Evolutionary conservation across 2,329 filamentous ascomycete genomes (phyloP), one percentile per base, ranked within the genome.

Genomic region (Zalaria obscura): DNA sequence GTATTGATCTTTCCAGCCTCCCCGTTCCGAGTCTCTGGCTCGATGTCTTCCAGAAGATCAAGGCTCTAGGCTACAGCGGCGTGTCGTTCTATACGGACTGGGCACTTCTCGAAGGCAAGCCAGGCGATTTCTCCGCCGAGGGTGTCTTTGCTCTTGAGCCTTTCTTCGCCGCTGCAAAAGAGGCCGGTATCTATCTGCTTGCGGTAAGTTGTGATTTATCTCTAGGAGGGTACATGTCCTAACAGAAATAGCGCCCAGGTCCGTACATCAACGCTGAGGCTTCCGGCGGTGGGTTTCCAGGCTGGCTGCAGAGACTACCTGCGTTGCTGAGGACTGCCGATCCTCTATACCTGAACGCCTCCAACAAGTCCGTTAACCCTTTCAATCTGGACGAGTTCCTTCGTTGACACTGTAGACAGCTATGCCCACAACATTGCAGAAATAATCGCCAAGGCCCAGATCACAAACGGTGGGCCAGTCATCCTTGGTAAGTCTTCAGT

Each of bases 31-130:
- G 66, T 38, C 64, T 82, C 4, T 79, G 78, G 66, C 66, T 83
- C 5, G 84, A 89, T 49, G 55, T 89, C 2, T 80, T 93, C 50
- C 79, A 91, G 52, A 93, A 93, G 61, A 76, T 89, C 58, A 87
- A 82, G 58, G 79, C 83, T 0, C 62, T 87, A 1, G 85, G 85
- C 0, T 88, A 86, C 62, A 89, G 83, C 51, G 73, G 75, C 36
- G 80, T 88, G 29, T 86, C 81, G 0, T 86, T 88, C 57, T 89
- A 89, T 52, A 68, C 79, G 5, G 73, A 87, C 51, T 93, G 83
- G 85, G 81, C 80, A 3, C 63, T 89, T 2, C 58, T 86, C 0
- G 84, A 91, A 56, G 83, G 81, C 2, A 78, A 80, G 45, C 76
- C 69, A 0, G 29, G 29, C 29, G 65, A 75, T 3, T 86, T 85